Base-by-base conservation (phyloP, 2,329 filamentous ascomycete genomes). In the Didymosphaeria variabile region DNA sequence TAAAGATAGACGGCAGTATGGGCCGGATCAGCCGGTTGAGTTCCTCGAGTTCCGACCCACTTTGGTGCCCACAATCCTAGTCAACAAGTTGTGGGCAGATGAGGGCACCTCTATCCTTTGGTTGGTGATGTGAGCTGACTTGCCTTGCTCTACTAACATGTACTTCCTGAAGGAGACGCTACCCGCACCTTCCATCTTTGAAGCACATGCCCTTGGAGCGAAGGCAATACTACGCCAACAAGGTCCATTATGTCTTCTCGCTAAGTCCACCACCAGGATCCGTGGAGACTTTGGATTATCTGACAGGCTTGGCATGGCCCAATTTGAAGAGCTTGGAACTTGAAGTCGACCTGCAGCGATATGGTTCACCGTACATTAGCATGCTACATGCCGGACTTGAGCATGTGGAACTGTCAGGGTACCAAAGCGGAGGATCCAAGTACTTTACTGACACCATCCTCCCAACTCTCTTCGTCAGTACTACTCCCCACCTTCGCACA, bases 41-140 rank as follows among this genome's bases (percentile, higher is more conserved):
- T 70, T 76, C 49, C 66, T 76, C 40, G 74, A 74, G 57, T 72
- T 72, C 57, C 69, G 71, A n/a, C 73, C 72, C n/a, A 74, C 73
- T 1, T 64, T 77, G 32, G 66, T 76, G 12, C 71, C 73, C 3
- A 66, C 67, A 13, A 71, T 75, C 32, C 63, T 73, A 4, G 74
- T 77, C 44, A 77, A 75, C 58, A 67, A 66, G 34, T 57, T 76
- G 12, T 77, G 74, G 74, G 72, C 71, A n/a, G 71, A 75, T 19
- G 69, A 69, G 57, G 74, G 70, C 21, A 73, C 69, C 9, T 71
- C 70, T 1, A 67, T 77, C 6, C 59, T 76, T 10, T 77, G 74
- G 75, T 55, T 15, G 32, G 53, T 55, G 31, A 17, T 29, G 3
- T 36, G n/a, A 19, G 10, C 9, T 26, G 2, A 26, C 1, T 7